Evolutionary conservation across 768 basidiomycete species (phyloP).

Genomic region (Phanerochaete carnosa): DNA sequence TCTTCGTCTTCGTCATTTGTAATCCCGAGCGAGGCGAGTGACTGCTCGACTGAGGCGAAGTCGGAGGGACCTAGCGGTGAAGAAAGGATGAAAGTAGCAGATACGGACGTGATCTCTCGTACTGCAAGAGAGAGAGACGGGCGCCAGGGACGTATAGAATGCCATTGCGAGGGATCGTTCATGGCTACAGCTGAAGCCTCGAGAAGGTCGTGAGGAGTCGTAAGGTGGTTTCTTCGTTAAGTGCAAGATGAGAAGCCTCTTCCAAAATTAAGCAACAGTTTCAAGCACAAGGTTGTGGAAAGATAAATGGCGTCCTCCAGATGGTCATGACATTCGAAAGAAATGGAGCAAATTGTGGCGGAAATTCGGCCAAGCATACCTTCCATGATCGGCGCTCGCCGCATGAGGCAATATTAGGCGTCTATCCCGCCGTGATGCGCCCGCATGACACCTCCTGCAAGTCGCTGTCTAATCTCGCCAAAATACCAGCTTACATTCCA

Average conservation of each 20-base stretch:
- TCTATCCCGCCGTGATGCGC: not conserved
- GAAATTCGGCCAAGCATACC: not conserved
- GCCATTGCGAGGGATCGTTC: constrained; percentile 45
- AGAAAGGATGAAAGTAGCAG: constrained; percentile 75
- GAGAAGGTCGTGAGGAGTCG: not conserved
- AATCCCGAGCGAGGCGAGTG: constrained; percentile 37
- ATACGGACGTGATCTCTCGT: constrained; percentile 82
- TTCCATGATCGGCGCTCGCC: not conserved
- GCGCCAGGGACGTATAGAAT: constrained; percentile 72
- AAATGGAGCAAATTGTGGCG: not conserved
- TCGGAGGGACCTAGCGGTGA: constrained; percentile 34
- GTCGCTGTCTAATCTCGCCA: not conserved
- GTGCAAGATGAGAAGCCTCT: not conserved
- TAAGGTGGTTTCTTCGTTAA: not conserved
- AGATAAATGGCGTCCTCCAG: not conserved
- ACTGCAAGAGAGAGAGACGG: constrained; percentile 69
- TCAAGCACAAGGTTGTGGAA: not conserved
- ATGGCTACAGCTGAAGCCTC: not conserved
- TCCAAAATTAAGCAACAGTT: not conserved
- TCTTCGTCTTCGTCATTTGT: constrained; percentile 30
- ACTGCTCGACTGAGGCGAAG: constrained; percentile 30
- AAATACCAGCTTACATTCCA: not conserved
- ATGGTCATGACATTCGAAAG: not conserved
- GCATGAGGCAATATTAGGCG: not conserved
- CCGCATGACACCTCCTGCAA: not conserved